A percentile compares a stretch with the other conserved stretches of the same genome.
Evolutionary conservation across 148 eudicot genomes (phyloP).

Genomic region (Salicornia ramosissima): DNA sequence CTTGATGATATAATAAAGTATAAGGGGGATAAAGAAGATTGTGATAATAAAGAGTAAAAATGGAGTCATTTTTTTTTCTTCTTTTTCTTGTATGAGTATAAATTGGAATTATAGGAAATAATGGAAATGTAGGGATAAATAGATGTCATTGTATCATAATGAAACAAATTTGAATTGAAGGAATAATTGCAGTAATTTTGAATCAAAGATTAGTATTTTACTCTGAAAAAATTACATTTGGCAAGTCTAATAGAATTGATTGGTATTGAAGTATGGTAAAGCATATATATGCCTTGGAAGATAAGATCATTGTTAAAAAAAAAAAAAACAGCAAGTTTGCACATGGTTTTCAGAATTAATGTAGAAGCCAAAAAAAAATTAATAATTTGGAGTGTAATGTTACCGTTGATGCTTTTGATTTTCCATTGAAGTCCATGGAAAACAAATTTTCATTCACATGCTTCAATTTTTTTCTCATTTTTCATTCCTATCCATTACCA

Average conservation of each 20-base stretch:
- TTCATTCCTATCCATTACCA: too few species aligned
- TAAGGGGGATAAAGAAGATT: not conserved
- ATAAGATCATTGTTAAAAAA: not conserved
- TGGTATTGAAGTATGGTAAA: not conserved
- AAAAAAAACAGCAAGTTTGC: too few species aligned
- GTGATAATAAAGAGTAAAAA: not conserved
- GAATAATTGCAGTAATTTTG: not conserved
- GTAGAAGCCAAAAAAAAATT: too few species aligned
- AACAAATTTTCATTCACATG: too few species aligned
- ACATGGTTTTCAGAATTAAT: too few species aligned
- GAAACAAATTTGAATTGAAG: not conserved
- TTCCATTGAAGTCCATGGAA: too few species aligned
- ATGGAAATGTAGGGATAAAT: not conserved
- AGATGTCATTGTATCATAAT: not conserved
- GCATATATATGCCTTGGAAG: not conserved
- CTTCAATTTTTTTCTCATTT: too few species aligned
- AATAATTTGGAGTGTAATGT: too few species aligned
- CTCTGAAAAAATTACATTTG: not conserved
- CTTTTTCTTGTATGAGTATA: not conserved
- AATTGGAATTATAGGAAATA: not conserved
- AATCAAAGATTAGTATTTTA: constrained; percentile 2
- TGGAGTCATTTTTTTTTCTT: not conserved
- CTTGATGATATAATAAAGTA: not conserved
- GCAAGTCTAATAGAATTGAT: not conserved
- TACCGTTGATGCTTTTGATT: too few species aligned